A percentile compares a stretch with the other conserved stretches of the same genome.
Conservation (phyloP, 768 basidiomycete genomes). For the Rhizopogon roseolus region DNA sequence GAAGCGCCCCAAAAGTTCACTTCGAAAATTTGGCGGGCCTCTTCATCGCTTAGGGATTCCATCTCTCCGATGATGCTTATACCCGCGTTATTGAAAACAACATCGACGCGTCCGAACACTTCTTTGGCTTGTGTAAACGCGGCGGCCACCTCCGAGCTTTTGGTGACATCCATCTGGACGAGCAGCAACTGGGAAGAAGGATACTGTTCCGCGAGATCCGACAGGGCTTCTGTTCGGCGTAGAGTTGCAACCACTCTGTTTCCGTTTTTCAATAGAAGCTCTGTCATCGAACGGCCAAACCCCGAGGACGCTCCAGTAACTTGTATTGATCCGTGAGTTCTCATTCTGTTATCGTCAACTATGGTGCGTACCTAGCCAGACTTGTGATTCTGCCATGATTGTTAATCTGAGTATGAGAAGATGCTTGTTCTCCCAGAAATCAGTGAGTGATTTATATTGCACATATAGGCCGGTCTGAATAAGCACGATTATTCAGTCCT, state of each 20-base stretch:
- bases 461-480: background rate
- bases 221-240: constrained; percentile 23
- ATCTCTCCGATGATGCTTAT: constrained; percentile 22
- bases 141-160: constrained; percentile 14
- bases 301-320: constrained; percentile 34
- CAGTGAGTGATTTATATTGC: background rate
- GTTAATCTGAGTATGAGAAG: background rate
- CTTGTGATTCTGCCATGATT: constrained; percentile 8
- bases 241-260: constrained; percentile 35
- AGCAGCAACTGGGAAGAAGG: constrained; percentile 12
- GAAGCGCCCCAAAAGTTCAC: constrained; percentile 30
- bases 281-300: constrained; percentile 27
- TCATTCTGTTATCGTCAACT: too few species aligned
- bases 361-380: constrained; percentile 13
- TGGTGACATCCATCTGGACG: constrained; percentile 28
- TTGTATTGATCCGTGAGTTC: constrained; percentile 3
- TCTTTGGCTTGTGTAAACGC: constrained; percentile 25
- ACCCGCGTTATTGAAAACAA: constrained; percentile 36
- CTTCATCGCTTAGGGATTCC: constrained; percentile 28
- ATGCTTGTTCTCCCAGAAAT: background rate
- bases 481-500: background rate
- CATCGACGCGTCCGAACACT: constrained; percentile 31
- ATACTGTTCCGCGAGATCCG: constrained; percentile 13
- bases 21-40: constrained; percentile 33
- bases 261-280: constrained; percentile 25